Conservation (phyloP, 2,329 filamentous ascomycete species). For the Alternaria dauci region DNA sequence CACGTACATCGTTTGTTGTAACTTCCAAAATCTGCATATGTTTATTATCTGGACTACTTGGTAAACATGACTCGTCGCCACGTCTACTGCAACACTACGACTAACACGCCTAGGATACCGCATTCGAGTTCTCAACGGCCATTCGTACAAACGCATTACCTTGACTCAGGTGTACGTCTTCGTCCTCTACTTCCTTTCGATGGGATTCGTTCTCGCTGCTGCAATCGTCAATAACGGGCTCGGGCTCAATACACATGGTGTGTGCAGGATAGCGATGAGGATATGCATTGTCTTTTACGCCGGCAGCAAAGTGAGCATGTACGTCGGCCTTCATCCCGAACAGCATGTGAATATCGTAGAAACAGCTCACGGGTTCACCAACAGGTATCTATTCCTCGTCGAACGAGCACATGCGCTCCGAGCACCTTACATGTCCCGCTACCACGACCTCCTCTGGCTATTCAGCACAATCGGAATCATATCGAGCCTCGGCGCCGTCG, state of each 20-base stretch:
- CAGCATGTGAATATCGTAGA: fast-evolving
- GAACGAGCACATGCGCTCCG: slow-evolving; percentile 53
- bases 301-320: slow-evolving; percentile 27
- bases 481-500: slow-evolving; percentile 42
- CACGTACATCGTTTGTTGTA: slow-evolving; percentile 2
- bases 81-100: no score
- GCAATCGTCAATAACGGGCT: slow-evolving; percentile 46
- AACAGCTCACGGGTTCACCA: no score
- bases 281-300: slow-evolving; percentile 49
- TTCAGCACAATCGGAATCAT: slow-evolving; percentile 35
- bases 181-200: slow-evolving; percentile 46
- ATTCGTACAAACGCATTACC: slow-evolving; percentile 9
- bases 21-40: slow-evolving; percentile 7
- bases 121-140: slow-evolving; percentile 14
- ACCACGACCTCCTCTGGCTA: slow-evolving; percentile 49
- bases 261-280: slow-evolving; percentile 48
- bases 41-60: slow-evolving; percentile 9
- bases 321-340: background rate
- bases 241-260: slow-evolving; percentile 30
- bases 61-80: no score
- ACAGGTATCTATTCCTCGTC: slow-evolving; percentile 53
- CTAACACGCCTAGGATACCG: slow-evolving; percentile 28
- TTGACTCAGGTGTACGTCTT: slow-evolving; percentile 43
- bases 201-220: slow-evolving; percentile 47
- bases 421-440: slow-evolving; percentile 41